Evolutionary conservation across 768 basidiomycete species (phyloP).

Genomic region (Amanita pallidorosea): DNA sequence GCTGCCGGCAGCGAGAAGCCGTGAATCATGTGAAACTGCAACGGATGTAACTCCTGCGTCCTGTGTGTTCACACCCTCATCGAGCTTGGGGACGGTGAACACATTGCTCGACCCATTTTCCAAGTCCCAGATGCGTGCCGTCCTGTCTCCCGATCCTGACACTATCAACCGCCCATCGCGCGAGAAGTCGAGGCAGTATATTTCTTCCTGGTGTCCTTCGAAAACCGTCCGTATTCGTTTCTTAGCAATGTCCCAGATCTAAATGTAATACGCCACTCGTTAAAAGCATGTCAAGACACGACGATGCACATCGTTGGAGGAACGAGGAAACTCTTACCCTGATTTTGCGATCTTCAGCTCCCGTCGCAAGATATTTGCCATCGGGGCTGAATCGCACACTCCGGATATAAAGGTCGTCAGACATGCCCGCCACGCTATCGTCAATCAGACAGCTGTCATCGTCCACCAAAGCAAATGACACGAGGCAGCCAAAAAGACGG

Average conservation of each 20-base stretch:
- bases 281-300: background rate
- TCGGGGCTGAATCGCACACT: constrained; percentile 94
- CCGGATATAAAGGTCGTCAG: constrained; percentile 83
- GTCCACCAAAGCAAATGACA: constrained; percentile 21
- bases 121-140: constrained; percentile 32
- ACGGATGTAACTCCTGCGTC: constrained; percentile 64
- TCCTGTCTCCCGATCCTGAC: constrained; percentile 63
- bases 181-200: constrained; percentile 87
- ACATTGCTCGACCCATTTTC: constrained; percentile 13
- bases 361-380: constrained; percentile 87
- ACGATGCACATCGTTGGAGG: background rate
- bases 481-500: background rate
- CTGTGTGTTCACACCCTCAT: constrained; percentile 28
- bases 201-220: constrained; percentile 82
- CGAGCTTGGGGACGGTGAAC: constrained; percentile 33
- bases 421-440: constrained; percentile 64
- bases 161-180: constrained; percentile 67
- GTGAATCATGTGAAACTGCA: constrained; percentile 63
- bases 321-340: constrained; percentile 41
- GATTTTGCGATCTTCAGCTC: constrained; percentile 90
- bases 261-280: background rate
- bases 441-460: constrained; percentile 37
- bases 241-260: constrained; percentile 87
- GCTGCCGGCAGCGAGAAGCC: constrained; percentile 49
- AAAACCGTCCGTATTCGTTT: constrained; percentile 65